phyloP scores from a whole-genome alignment of 2,329 filamentous ascomycete genomes.

The Beauveria varroae region DNA sequence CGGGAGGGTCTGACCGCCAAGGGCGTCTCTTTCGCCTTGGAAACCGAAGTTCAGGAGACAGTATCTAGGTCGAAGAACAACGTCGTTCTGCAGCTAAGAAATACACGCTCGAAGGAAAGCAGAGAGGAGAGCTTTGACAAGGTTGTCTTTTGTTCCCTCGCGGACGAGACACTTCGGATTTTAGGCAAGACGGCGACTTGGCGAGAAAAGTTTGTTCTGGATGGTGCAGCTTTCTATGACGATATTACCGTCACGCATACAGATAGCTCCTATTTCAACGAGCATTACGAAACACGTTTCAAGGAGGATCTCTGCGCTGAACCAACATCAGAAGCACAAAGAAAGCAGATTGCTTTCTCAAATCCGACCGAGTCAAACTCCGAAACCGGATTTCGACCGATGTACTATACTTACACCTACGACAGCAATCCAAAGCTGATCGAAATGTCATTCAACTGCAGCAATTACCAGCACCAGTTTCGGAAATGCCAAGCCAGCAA shows the following conservation, averaged over 20 bases:
- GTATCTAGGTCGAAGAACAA: conserved; percentile 42
- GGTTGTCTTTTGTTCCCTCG: conserved; percentile 56
- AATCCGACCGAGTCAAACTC: conserved; percentile 36
- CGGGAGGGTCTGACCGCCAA: conserved; percentile 42
- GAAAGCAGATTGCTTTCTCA: conserved; percentile 32
- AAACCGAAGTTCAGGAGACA: conserved; percentile 47
- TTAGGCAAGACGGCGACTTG: conserved; percentile 49
- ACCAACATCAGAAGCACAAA: conserved; percentile 32
- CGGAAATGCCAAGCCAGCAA: conserved; percentile 28
- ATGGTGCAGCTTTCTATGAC: conserved; percentile 62
- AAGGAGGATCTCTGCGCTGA: conserved; percentile 41
- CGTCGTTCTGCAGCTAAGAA: conserved; percentile 47
- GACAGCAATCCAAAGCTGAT: conserved; percentile 47
- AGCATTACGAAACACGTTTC: conserved; percentile 59
- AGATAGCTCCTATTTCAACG: conserved; percentile 57
- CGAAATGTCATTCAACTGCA: conserved; percentile 68
- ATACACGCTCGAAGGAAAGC: conserved; percentile 42
- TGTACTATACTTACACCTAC: conserved; percentile 60
- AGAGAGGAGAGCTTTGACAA: conserved; percentile 53
- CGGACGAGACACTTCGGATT: conserved; percentile 56
- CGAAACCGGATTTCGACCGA: conserved; percentile 51
- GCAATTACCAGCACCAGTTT: conserved; percentile 69
- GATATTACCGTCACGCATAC: conserved; percentile 65
- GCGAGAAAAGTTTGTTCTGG: conserved; percentile 59
- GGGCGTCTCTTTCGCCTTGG: conserved; percentile 49